Percentiles rank a stretch among this genome's conserved stretches.
Conservation (phyloP, 257 asterid species). For the Misopates orontium region DNA sequence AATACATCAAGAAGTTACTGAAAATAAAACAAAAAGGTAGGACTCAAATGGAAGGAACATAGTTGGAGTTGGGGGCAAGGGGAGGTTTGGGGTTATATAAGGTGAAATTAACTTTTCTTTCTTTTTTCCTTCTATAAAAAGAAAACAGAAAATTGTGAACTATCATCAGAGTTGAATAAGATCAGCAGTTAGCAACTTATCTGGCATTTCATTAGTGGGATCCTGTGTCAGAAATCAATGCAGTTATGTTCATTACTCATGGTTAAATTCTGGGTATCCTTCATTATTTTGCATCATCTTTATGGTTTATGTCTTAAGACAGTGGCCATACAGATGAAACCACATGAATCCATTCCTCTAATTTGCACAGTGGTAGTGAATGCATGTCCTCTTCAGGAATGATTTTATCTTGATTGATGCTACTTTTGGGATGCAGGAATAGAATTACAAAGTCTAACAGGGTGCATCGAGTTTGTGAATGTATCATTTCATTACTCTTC, state of each 20-base stretch:
- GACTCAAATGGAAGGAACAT: not conserved
- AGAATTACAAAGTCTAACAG: slow-evolving; percentile 39
- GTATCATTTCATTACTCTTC: slow-evolving; percentile 47
- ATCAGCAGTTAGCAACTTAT: too few relatives aligned
- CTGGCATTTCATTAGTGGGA: too few relatives aligned
- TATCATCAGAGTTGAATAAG: too few relatives aligned
- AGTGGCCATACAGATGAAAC: not conserved
- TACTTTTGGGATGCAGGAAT: slow-evolving; percentile 33
- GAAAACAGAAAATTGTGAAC: too few relatives aligned
- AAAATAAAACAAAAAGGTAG: not conserved
- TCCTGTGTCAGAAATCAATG: too few relatives aligned
- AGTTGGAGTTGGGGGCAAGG: not conserved
- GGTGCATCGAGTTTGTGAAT: slow-evolving; percentile 44
- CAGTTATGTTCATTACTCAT: too few relatives aligned
- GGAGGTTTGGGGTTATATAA: not conserved
- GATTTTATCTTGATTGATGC: slow-evolving; percentile 1
- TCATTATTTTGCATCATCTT: not conserved
- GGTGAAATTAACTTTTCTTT: too few relatives aligned
- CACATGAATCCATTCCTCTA: not conserved
- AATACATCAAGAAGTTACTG: not conserved
- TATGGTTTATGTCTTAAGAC: not conserved
- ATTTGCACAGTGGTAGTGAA: not conserved
- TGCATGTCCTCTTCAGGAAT: not conserved
- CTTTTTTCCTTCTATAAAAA: too few relatives aligned
- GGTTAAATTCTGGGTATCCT: too few relatives aligned